A percentile compares a stretch with the other conserved stretches of the same genome.
Conservation (phyloP, 257 asterid genomes). For the Jasminum sambac region DNA sequence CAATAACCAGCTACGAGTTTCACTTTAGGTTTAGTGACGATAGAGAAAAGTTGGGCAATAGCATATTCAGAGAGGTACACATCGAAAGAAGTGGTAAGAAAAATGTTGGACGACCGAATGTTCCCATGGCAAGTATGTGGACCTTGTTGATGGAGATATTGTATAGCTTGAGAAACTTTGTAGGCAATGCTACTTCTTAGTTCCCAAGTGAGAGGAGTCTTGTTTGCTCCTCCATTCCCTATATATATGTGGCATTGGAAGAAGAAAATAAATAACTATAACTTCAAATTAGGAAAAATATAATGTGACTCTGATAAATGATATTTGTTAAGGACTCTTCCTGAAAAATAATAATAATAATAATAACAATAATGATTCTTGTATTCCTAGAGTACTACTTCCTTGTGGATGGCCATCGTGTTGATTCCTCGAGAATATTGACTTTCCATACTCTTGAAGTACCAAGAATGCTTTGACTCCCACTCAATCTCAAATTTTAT, state of each 20-base stretch:
- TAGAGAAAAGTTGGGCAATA: slow-evolving; percentile 10
- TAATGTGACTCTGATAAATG: too few relatives aligned
- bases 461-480: too few relatives aligned
- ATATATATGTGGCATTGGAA: not conserved
- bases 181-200: slow-evolving; percentile 32
- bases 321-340: too few relatives aligned
- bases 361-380: too few relatives aligned
- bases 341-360: too few relatives aligned
- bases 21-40: not conserved
- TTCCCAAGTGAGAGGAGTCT: slow-evolving; percentile 31
- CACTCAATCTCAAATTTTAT: too few relatives aligned
- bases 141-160: slow-evolving; percentile 32
- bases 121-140: slow-evolving; percentile 33
- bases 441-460: too few relatives aligned
- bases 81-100: slow-evolving; percentile 21
- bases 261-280: not conserved
- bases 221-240: slow-evolving; percentile 25
- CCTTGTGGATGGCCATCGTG: too few relatives aligned
- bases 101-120: slow-evolving; percentile 36
- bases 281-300: too few relatives aligned
- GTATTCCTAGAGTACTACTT: too few relatives aligned
- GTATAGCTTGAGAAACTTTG: slow-evolving; percentile 26
- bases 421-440: too few relatives aligned
- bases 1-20: slow-evolving; percentile 24
- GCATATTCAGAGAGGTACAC: slow-evolving; percentile 29